Evolutionary conservation across 805 yeast species (phyloP), one percentile per base, ranked within the genome.

Genomic region (Candida anglica): DNA sequence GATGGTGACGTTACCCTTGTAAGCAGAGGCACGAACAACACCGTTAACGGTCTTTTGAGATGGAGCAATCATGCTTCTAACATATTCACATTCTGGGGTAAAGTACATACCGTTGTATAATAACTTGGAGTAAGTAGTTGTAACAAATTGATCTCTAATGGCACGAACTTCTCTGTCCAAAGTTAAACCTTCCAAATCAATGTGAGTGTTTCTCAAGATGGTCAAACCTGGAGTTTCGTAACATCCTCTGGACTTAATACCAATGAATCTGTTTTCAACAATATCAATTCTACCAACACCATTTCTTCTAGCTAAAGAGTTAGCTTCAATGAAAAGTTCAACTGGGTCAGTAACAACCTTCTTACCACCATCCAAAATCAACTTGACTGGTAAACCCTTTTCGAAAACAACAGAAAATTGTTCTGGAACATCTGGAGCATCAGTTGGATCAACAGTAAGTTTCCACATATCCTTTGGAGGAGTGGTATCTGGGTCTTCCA

Each of bases 401-500:
- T 76, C 79, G 59, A 88, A 93, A 39, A 73, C 79, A 42, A 93
- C 79, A 15, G 84, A 67, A 64, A 93, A 80, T 60, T 82, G 83
- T 73, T 93, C 97, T 53, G 98, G 98, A 32, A 70, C 69, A 42
- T 86, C 80, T 55, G 98, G 98, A 37, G 98, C 98, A 57, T 91
- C 97, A 26, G 70, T 59, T 53, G 98, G 98, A 66, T 91, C 98
- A 41, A 84, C 86, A 27, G 96, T 93, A 61, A 93, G 79, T 72
- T 93, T 93, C 98, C 98, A 93, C 98, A 93, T 93, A 65, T 93
- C 98, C 73, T 89, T 91, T 69, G 98, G 98, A 46, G 98, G 98
- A 34, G 98, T 93, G 51, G 91, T 81, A 65, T 93, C 86, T 58
- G 99, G 99, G 70, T 93, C 96, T 71, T 93, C 99, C 56, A 93